Base-by-base conservation (phyloP, 1,284 basidiomycete species). In the Microbotryum silenes-acaulis region DNA sequence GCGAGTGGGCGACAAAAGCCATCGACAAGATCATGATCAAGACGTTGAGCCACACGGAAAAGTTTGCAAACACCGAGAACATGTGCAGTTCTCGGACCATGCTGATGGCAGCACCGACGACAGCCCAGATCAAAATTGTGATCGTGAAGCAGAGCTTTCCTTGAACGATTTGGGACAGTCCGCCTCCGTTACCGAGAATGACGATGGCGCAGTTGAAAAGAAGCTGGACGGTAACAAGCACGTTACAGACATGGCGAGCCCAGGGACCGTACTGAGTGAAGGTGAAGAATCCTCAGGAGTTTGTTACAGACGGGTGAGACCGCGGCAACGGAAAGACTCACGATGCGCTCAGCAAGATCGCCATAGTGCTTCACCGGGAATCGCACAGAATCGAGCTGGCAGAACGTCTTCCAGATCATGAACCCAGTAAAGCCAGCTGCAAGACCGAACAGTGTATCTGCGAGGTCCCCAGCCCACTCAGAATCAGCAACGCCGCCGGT, bases 281-380 rank as follows among this genome's bases (percentile, higher is more conserved):
- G 27, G 27, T 27, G 27, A 27, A 6, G 27, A 6, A 27, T 27
- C 6, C 6, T 27, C 27, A 27, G 27, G 27, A 27, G 6, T 5
- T 27, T 27, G 6, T 27, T 27, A 27, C 6, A 27, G 27, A 27
- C 27, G 27, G 27, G 27, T 4, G 27, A 27, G 27, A 27, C 4
- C 27, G 27, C 27, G 27, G 27, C 27, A 27, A 27, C 27, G 27
- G 27, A 27, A 27, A 27, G 27, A 27, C 27, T 27, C 27, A 27
- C 27, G 49, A 85, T 77, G 44, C 83, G 79, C 48, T 82, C 78
- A 12, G 77, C 80, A 8, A 86, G 75, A 62, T 85, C 83, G 3
- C 78, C 79, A 68, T 84, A 86, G 1, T 80, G 81, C 4, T 50
- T 53, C 42, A 85, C 69, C 2, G 84, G 84, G 70, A 80, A 84